Percentiles rank a stretch among this genome's conserved stretches.
Conservation (phyloP, 2,329 filamentous ascomycete species). For the Gyromitra esculenta region DNA sequence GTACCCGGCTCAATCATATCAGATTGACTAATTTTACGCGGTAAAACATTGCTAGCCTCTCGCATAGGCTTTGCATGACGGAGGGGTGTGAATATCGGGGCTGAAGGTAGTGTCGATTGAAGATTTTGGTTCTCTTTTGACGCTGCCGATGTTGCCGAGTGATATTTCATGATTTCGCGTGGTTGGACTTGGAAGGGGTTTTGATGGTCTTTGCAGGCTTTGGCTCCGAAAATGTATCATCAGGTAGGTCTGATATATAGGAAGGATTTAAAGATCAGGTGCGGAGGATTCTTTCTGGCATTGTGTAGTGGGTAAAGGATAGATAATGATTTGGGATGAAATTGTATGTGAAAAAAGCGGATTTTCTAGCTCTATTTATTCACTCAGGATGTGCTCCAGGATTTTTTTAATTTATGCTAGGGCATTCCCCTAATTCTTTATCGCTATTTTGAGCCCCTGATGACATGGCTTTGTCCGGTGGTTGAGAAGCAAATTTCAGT, state of each 20-base stretch:
- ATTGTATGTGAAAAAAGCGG: background rate
- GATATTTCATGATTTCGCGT: background rate
- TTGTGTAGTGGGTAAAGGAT: background rate
- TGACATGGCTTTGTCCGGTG: background rate
- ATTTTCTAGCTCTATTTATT: background rate
- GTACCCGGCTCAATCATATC: too few relatives aligned
- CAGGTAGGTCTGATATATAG: background rate
- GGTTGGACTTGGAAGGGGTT: background rate
- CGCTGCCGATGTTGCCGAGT: background rate
- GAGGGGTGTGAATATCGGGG: too few relatives aligned
- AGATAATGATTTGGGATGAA: background rate
- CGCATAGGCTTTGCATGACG: too few relatives aligned
- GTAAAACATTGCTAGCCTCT: too few relatives aligned
- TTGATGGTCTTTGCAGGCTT: background rate
- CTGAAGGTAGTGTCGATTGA: too few relatives aligned
- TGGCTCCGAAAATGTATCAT: background rate
- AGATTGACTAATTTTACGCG: too few relatives aligned
- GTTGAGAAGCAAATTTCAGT: background rate
- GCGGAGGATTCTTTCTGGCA: background rate
- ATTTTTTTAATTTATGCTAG: background rate
- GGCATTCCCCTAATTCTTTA: background rate
- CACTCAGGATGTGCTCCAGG: background rate
- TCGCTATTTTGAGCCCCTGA: background rate
- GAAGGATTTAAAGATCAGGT: background rate
- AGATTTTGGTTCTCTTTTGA: background rate